Evolutionary conservation across 2,329 filamentous ascomycete genomes (phyloP).

Genomic region (Calycina marina): DNA sequence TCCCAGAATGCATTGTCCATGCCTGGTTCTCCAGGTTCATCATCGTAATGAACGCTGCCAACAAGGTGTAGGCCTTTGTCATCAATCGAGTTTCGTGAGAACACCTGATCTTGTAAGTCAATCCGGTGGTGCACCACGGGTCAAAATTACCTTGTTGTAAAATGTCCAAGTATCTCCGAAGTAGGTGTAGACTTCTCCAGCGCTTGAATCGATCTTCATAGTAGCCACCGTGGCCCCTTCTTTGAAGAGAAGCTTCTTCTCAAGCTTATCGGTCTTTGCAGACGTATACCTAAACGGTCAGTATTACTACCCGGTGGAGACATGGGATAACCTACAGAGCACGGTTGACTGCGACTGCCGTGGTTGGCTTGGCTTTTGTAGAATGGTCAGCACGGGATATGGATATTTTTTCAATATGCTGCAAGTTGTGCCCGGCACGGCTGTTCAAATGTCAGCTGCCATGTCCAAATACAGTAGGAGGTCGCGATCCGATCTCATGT

Average conservation of each 20-base stretch:
- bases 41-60: constrained; percentile 36
- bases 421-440: background rate
- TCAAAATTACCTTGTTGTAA: constrained; percentile 25
- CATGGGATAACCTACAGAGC: background rate
- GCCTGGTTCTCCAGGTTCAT: constrained; percentile 18
- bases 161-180: constrained; percentile 34
- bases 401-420: background rate
- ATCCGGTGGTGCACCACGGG: background rate
- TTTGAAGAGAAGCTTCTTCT: constrained; percentile 6
- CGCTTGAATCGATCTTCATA: constrained; percentile 18
- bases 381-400: background rate
- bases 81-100: constrained; percentile 37
- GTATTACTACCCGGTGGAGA: background rate
- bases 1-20: constrained; percentile 37
- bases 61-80: constrained; percentile 33
- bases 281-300: constrained; percentile 4
- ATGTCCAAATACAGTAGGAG: background rate
- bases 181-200: constrained; percentile 36
- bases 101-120: constrained; percentile 19
- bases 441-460: background rate
- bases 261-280: constrained; percentile 5
- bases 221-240: constrained; percentile 3
- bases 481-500: background rate
- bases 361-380: background rate
- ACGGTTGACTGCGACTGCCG: background rate